phyloP scores from a whole-genome alignment of 2,329 filamentous ascomycete species.

The Fusarium denticulatum region DNA sequence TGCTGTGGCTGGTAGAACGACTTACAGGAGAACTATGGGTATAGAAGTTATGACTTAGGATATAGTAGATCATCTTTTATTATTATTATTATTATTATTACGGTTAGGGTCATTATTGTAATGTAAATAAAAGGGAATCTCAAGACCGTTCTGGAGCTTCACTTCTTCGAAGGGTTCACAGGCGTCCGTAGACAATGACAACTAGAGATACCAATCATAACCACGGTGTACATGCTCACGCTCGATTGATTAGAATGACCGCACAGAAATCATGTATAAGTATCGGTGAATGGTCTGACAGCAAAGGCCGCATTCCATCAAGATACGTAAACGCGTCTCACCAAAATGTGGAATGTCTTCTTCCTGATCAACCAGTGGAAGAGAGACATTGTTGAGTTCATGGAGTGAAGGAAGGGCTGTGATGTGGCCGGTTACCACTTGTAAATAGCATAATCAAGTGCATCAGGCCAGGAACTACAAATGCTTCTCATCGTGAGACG shows the following conservation, averaged over 20 bases:
- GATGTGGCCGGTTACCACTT: too few species aligned
- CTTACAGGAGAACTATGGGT: background rate
- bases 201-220: background rate
- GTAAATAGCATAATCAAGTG: too few species aligned
- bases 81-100: too few species aligned
- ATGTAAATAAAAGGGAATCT: background rate
- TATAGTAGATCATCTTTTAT: background rate
- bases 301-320: background rate
- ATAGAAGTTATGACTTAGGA: background rate
- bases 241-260: background rate
- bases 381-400: too few species aligned
- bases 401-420: too few species aligned
- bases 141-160: background rate
- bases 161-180: background rate
- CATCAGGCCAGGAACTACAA: too few species aligned
- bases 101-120: too few species aligned
- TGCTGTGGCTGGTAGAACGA: background rate
- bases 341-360: background rate
- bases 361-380: background rate
- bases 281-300: background rate
- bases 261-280: background rate
- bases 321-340: background rate
- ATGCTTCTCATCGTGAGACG: too few species aligned
- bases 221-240: background rate
- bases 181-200: background rate